Conservation (phyloP, 257 asterid species). For the Jasminum sambac region DNA sequence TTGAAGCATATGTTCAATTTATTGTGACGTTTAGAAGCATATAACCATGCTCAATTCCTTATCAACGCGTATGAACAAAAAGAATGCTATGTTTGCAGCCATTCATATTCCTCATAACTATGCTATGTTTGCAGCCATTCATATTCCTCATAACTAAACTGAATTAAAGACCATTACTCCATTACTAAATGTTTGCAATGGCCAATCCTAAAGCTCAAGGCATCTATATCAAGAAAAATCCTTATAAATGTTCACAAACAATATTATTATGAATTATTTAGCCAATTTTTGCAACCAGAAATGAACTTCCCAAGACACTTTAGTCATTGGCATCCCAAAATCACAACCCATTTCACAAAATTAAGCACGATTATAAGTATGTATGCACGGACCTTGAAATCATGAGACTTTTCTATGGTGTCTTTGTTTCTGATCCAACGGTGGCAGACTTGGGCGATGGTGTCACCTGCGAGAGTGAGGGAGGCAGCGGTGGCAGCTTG, state of each 20-base stretch:
- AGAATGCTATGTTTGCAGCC: too few species aligned
- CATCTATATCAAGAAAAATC: not conserved
- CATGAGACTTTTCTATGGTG: conserved; percentile 25
- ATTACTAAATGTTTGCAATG: not conserved
- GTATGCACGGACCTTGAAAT: conserved; percentile 32
- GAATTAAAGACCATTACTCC: not conserved
- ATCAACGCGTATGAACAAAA: not conserved
- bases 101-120: not conserved
- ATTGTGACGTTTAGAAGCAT: not conserved
- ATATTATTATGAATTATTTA: not conserved
- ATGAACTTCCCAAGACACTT: not conserved
- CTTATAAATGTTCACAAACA: not conserved
- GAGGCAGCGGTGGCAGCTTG: conserved; percentile 68
- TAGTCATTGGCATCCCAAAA: not conserved
- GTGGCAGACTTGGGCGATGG: conserved; percentile 69
- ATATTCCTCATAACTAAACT: not conserved
- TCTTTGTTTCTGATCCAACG: conserved; percentile 49
- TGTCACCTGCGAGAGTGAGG: conserved; percentile 74
- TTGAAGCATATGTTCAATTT: not conserved
- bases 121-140: not conserved
- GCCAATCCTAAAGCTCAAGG: not conserved
- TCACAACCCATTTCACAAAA: conserved; percentile 3
- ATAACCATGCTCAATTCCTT: not conserved
- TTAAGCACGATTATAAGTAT: not conserved
- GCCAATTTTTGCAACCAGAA: not conserved